phyloP scores from a whole-genome alignment of 805 yeast genomes.

The Metschnikowia chrysomelidarum region DNA sequence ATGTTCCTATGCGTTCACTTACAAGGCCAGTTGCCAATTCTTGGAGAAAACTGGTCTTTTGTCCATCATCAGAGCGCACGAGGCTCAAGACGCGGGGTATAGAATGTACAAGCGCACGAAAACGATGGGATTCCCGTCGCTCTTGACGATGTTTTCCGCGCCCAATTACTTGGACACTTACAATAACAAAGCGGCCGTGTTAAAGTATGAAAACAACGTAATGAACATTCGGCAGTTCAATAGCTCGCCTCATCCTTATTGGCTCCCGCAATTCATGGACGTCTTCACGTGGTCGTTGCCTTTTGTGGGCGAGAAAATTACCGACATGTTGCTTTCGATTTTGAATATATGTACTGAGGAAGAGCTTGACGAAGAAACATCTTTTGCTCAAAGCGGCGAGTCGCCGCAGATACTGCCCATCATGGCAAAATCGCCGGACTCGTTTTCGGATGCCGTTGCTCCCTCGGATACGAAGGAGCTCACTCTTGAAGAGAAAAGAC shows the following conservation, averaged over 20 bases:
- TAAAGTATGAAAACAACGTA: constrained; percentile 86
- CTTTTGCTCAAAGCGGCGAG: constrained; percentile 36
- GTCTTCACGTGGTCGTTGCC: constrained; percentile 97
- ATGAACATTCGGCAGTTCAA: constrained; percentile 96
- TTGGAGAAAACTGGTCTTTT: constrained; percentile 73
- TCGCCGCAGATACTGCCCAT: constrained; percentile 25
- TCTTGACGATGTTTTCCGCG: constrained; percentile 90
- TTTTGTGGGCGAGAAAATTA: constrained; percentile 93
- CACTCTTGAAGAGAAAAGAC: constrained; percentile 35
- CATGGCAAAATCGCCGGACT: constrained; percentile 8
- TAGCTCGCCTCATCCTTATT: constrained; percentile 91
- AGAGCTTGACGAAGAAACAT: constrained; percentile 77
- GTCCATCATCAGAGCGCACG: constrained; percentile 92
- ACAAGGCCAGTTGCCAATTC: constrained; percentile 76
- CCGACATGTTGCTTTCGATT: constrained; percentile 88
- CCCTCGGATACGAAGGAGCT: constrained; percentile 12
- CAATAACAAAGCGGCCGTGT: constrained; percentile 92
- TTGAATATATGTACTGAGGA: constrained; percentile 94
- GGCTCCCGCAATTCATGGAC: constrained; percentile 96
- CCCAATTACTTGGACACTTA: constrained; percentile 93
- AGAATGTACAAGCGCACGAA: constrained; percentile 87
- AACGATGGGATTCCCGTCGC: constrained; percentile 83
- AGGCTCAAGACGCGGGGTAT: constrained; percentile 97
- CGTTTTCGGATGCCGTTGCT: constrained; percentile 8
- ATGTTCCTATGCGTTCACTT: constrained; percentile 88